Evolutionary conservation across 306 rosid species (phyloP), one percentile per base, ranked within the genome.

Genomic region (Inga oerstediana): DNA sequence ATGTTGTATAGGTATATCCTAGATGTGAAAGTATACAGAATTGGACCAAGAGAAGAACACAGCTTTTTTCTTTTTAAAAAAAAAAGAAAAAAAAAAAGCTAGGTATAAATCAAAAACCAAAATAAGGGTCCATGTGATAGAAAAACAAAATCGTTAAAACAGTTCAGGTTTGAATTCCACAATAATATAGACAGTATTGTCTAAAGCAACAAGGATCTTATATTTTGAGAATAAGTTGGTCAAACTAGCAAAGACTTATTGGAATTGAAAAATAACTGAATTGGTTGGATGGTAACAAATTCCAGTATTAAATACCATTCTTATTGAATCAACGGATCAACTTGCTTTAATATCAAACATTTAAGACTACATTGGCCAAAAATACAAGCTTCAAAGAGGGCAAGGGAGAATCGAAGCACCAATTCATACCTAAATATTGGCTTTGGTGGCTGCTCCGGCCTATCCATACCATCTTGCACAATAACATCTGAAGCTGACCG

Each of bases 351-450:
- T 22, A 8, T n/a, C 65, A 56, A 56, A 56, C 64, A 56, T 56
- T 58, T n/a, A 22, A 59, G 34, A 9, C 13, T 76, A 39, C 73
- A 73, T 51, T 75, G 45, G 64, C 59, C 45, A 45, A 49, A 69
- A 64, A 22, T 75, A 73, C 58, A 78, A 3, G 30, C 48, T 30
- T 27, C 48, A 39, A 62, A 10, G 2, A 49, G 59, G 30, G 48
- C 77, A 17, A 5, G 41, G 61, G 81, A 17, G 49, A 80, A 44
- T 68, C 44, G 59, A 19, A 48, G 76, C 80, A 72, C 65, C 1
- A 72, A 78, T 81, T 75, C 91, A 85, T 86, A 96, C 97, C 97
- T 94, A 77, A 67, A 78, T 30, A 94, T 83, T 24, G 83, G 76
- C 91, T 82, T 85, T 58, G 83, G 88, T 58, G 20, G 76, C 66